These are phyloP conservation scores for Bacterosira constricta DNA, from an alignment of 108 stramenopile genomes.

Conservation along the genomic window DNA sequence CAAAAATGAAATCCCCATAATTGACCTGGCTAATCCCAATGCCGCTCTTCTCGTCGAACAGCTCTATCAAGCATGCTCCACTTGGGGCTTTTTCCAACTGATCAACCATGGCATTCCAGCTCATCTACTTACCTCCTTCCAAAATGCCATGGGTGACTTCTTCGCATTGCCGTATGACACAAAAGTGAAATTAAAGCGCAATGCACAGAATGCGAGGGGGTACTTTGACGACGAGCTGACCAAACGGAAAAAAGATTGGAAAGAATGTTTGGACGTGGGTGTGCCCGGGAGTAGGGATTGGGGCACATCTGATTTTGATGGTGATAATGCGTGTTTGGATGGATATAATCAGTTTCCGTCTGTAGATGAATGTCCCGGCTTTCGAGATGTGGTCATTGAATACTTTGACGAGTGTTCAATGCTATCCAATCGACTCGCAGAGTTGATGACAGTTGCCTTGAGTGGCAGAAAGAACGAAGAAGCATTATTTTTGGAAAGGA, in stretches of 20 bases:
- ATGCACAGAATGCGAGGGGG: slow-evolving; percentile 78
- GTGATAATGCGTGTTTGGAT: slow-evolving; percentile 78
- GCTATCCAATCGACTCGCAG: slow-evolving; percentile 66
- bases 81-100: slow-evolving; percentile 92
- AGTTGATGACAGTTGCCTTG: slow-evolving; percentile 65
- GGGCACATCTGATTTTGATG: slow-evolving; percentile 53
- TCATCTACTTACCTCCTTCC: slow-evolving; percentile 60
- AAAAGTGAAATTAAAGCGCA: slow-evolving; percentile 74
- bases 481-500: slow-evolving; percentile 42
- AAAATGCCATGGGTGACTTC: slow-evolving; percentile 59
- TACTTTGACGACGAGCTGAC: slow-evolving; percentile 95
- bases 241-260: slow-evolving; percentile 90
- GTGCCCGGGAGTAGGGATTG: slow-evolving; percentile 75
- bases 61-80: slow-evolving; percentile 71
- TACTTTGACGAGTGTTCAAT: slow-evolving; percentile 76
- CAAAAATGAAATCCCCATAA: slow-evolving; percentile 10
- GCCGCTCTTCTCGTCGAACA: neutral
- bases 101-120: slow-evolving; percentile 69
- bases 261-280: slow-evolving; percentile 87
- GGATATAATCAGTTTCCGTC: slow-evolving; percentile 88
- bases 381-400: slow-evolving; percentile 57
- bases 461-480: slow-evolving; percentile 29
- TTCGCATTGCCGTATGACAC: slow-evolving; percentile 74
- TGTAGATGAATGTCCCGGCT: slow-evolving; percentile 56
- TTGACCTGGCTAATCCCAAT: slow-evolving; percentile 18